A percentile compares a stretch with the other conserved stretches of the same genome.
Conservation (phyloP, 257 asterid genomes). For the Nicotiana tomentosiformis region DNA sequence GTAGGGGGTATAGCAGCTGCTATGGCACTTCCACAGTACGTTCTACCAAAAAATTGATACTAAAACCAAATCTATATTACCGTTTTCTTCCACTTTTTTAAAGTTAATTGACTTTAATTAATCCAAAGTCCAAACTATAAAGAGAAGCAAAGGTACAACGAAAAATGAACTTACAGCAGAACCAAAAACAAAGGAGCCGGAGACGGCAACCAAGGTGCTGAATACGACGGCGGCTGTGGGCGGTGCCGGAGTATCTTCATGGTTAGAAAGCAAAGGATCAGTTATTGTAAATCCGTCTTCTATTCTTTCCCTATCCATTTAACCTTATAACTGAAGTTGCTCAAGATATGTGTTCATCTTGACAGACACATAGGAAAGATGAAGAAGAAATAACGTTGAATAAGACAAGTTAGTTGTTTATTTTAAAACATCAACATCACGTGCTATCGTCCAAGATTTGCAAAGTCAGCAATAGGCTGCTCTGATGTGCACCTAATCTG, state of each 20-base stretch:
- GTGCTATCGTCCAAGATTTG: too few species aligned
- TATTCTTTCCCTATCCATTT: background rate
- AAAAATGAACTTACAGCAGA: slow-evolving; percentile 54
- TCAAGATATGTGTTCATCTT: background rate
- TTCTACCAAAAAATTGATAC: too few species aligned
- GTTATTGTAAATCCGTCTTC: background rate
- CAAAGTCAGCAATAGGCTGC: too few species aligned
- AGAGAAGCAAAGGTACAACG: background rate
- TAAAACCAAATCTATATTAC: background rate
- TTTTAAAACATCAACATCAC: too few species aligned
- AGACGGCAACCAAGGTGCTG: slow-evolving; percentile 68
- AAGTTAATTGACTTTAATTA: background rate
- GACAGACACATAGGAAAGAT: too few species aligned
- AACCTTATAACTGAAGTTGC: background rate
- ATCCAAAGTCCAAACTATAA: background rate
- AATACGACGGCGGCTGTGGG: slow-evolving; percentile 25
- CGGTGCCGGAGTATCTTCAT: background rate
- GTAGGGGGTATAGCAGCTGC: background rate
- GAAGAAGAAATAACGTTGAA: too few species aligned
- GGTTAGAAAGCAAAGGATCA: background rate
- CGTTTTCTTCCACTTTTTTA: background rate
- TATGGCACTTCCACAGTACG: background rate
- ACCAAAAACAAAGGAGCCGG: slow-evolving; percentile 86
- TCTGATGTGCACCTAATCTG: too few species aligned
- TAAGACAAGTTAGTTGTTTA: too few species aligned